A percentile compares a stretch with the other conserved stretches of the same genome.
Conservation (phyloP, 2,329 filamentous ascomycete genomes). For the Cylindrodendrum hubeiense region DNA sequence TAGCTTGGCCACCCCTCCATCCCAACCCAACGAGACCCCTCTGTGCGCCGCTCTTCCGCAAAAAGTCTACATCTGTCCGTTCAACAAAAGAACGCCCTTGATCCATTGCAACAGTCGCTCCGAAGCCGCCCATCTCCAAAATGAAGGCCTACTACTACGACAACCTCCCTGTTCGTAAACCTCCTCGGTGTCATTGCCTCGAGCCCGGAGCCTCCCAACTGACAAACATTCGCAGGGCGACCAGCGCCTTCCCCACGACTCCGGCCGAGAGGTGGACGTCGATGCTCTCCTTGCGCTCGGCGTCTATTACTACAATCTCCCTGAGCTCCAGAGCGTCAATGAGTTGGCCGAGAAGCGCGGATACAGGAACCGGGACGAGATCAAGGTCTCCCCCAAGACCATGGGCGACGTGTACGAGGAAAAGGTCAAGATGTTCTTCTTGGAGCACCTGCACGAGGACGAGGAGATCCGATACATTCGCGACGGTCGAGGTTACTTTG, state of each 20-base stretch:
- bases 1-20: slow-evolving; percentile 15
- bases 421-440: slow-evolving; percentile 94
- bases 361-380: slow-evolving; percentile 96
- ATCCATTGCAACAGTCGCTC: not conserved
- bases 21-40: not conserved
- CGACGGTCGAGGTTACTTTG: slow-evolving; percentile 91
- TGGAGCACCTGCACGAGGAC: slow-evolving; percentile 97
- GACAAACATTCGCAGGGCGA: slow-evolving; percentile 74
- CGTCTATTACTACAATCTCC: slow-evolving; percentile 81
- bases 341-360: slow-evolving; percentile 78
- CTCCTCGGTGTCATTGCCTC: slow-evolving; percentile 3
- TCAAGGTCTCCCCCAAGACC: slow-evolving; percentile 85
- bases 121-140: slow-evolving; percentile 30
- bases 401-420: slow-evolving; percentile 92
- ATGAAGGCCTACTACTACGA: slow-evolving; percentile 73
- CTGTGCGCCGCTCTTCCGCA: not conserved
- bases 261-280: slow-evolving; percentile 75
- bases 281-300: slow-evolving; percentile 80
- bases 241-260: slow-evolving; percentile 92
- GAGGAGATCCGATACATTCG: slow-evolving; percentile 98
- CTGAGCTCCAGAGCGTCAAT: slow-evolving; percentile 76
- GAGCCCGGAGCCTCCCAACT: not conserved
- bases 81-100: not conserved
- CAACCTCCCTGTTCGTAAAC: slow-evolving; percentile 61
- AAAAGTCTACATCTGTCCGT: not conserved